These are phyloP conservation scores for Ophiobolus disseminans DNA, from an alignment of 2,329 filamentous ascomycete genomes.

Conservation along the genomic window DNA sequence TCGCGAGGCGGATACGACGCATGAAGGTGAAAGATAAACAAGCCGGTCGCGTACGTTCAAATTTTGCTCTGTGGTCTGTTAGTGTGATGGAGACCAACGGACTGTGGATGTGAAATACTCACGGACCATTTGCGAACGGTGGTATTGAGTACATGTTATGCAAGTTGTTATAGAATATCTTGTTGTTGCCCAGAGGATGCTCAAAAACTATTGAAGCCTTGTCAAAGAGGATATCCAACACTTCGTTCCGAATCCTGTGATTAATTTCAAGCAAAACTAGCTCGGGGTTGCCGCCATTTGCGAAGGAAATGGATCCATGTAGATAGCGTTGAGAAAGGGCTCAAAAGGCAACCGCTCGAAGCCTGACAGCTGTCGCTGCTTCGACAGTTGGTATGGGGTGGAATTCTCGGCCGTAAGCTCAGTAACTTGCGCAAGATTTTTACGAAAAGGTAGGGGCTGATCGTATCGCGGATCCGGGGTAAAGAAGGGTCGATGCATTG, in stretches of 20 bases:
- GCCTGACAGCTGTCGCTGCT: not conserved
- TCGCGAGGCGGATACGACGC: not conserved
- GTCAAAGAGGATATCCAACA: not conserved
- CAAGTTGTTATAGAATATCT: not conserved
- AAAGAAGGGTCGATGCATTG: conserved; percentile 4
- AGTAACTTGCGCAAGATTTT: not conserved
- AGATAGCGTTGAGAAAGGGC: too few relatives aligned
- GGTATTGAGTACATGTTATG: not conserved
- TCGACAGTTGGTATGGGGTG: not conserved
- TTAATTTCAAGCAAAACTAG: not conserved
- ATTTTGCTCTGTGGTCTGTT: too few relatives aligned
- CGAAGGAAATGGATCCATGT: too few relatives aligned
- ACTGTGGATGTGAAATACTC: too few relatives aligned
- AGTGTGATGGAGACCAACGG: too few relatives aligned
- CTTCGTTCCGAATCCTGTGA: not conserved
- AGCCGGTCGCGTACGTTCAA: not conserved
- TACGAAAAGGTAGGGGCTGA: not conserved
- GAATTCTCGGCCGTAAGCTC: not conserved
- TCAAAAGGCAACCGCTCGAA: not conserved
- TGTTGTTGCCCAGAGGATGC: not conserved
- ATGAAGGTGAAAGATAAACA: not conserved
- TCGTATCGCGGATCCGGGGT: not conserved
- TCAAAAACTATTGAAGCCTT: not conserved
- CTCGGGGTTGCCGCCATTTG: not conserved
- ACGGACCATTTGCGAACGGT: not conserved